Evolutionary conservation across 2,329 filamentous ascomycete genomes (phyloP).

Genomic region (Ramularia endophylla): DNA sequence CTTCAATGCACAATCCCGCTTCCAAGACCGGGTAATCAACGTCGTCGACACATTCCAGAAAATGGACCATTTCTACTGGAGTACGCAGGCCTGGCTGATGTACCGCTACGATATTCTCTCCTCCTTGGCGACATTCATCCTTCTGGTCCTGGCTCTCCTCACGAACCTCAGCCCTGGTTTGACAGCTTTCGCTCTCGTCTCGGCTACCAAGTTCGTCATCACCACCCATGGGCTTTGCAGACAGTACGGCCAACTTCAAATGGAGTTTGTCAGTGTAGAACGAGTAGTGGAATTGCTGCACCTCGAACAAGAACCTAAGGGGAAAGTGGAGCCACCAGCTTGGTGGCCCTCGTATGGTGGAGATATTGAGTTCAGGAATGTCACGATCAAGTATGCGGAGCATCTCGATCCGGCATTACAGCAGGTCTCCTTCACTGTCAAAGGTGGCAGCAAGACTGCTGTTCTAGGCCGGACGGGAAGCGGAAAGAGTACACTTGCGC

Average conservation of each 20-base stretch:
- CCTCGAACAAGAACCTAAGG: constrained; percentile 67
- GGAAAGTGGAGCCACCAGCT: constrained; percentile 62
- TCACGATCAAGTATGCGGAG: constrained; percentile 73
- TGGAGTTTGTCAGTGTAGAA: constrained; percentile 89
- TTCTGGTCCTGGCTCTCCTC: constrained; percentile 70
- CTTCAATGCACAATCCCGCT: constrained; percentile 70
- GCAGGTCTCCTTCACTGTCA: constrained; percentile 66
- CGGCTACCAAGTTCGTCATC: constrained; percentile 61
- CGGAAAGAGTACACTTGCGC: constrained; percentile 72
- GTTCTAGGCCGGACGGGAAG: constrained; percentile 76
- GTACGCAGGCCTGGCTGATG: constrained; percentile 75
- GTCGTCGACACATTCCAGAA: constrained; percentile 87
- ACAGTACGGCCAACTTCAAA: constrained; percentile 77
- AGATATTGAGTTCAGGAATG: constrained; percentile 68
- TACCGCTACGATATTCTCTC: constrained; percentile 71
- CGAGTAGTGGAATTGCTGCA: constrained; percentile 75
- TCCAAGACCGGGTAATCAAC: constrained; percentile 71
- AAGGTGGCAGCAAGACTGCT: constrained; percentile 70
- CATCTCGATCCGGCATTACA: constrained; percentile 67
- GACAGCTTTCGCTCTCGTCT: constrained; percentile 75
- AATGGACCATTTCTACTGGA: constrained; percentile 95
- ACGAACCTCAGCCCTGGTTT: constrained; percentile 70
- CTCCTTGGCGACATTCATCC: constrained; percentile 63
- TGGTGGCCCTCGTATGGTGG: constrained; percentile 70
- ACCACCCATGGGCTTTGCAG: constrained; percentile 70